Evolutionary conservation across 306 rosid species (phyloP), one percentile per base, ranked within the genome.

Genomic region (Lablab purpureus): DNA sequence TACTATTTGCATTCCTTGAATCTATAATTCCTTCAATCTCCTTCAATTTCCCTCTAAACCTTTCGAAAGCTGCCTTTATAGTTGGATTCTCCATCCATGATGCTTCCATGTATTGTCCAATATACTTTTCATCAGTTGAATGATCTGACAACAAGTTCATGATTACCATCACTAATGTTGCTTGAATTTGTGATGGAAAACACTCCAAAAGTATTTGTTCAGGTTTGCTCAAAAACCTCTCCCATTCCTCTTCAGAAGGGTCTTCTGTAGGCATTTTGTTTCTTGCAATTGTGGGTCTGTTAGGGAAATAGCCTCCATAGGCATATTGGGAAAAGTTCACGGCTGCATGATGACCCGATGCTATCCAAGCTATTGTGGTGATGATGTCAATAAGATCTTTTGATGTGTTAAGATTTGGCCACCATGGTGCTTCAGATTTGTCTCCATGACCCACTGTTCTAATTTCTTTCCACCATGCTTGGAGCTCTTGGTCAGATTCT

Each of bases 381-480:
- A 75, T 56, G 25, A 84, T 80, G 3, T 79, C 30, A 43, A 69
- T 23, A 0, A 84, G 78, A 66, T 75, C 77, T 22, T 51, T 13
- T 40, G 64, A 49, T 17, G 84, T 79, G 13, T 67, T 65, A 4
- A 83, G 87, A 37, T 18, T 52, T 37, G 84, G 87, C 87, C 87
- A 79, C 84, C 87, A 58, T 59, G 84, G 81, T 18, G 47, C 78
- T 11, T 79, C 18, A 5, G 74, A 74, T 30, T 84, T 84, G 84
- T 84, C 87, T 34, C 74, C 87, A 80, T 80, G 87, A 17, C 87
- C 87, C n/a, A 68, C 63, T 75, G 75, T 80, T 30, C 18, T 23
- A 4, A 80, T 80, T 21, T 84, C 84, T 19, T 19, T 84, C 87
- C 87, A 84, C 84, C 87, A 84, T 50, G 78, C 27, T 63, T 84